A percentile compares a stretch with the other conserved stretches of the same genome.
Conservation (phyloP, 305 asterid species). For the Solanum hybrid region DNA sequence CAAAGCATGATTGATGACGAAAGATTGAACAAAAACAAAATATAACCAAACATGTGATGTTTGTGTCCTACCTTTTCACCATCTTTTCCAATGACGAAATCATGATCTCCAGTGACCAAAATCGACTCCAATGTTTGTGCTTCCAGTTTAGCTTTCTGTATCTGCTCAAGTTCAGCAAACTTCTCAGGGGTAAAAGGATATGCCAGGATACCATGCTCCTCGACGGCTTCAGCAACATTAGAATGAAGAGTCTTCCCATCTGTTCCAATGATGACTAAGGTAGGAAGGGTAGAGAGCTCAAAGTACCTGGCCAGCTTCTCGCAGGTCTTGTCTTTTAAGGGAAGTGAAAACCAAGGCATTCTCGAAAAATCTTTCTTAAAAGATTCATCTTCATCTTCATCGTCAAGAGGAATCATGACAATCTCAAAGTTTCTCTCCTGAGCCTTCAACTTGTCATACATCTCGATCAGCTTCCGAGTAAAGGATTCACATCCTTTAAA, state of each 20-base stretch:
- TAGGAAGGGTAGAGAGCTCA: constrained; percentile 49
- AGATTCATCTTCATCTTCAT: constrained; percentile 37
- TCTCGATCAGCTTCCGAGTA: constrained; percentile 39
- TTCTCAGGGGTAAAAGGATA: constrained; percentile 80
- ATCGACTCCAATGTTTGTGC: constrained; percentile 82
- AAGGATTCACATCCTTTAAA: constrained; percentile 30
- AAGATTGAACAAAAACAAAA: background rate
- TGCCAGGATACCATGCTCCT: constrained; percentile 59
- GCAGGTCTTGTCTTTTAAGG: constrained; percentile 46
- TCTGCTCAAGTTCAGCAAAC: constrained; percentile 55
- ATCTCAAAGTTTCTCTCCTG: constrained; percentile 52
- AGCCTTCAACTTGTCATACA: constrained; percentile 42
- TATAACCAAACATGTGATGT: background rate
- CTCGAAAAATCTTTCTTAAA: constrained; percentile 34
- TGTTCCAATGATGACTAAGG: constrained; percentile 66
- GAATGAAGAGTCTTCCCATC: constrained; percentile 75
- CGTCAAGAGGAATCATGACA: constrained; percentile 75
- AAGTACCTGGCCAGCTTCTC: constrained; percentile 52
- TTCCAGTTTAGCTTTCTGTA: constrained; percentile 63
- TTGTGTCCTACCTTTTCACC: constrained; percentile 45
- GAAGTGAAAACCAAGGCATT: constrained; percentile 72
- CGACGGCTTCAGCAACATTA: constrained; percentile 59
- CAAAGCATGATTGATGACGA: background rate
- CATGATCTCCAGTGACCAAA: constrained; percentile 42
- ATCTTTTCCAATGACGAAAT: constrained; percentile 63